Percentiles rank a stretch among this genome's conserved stretches.
Evolutionary conservation across 108 stramenopile genomes (phyloP).

Genomic region (Asterionellopsis glacialis): DNA sequence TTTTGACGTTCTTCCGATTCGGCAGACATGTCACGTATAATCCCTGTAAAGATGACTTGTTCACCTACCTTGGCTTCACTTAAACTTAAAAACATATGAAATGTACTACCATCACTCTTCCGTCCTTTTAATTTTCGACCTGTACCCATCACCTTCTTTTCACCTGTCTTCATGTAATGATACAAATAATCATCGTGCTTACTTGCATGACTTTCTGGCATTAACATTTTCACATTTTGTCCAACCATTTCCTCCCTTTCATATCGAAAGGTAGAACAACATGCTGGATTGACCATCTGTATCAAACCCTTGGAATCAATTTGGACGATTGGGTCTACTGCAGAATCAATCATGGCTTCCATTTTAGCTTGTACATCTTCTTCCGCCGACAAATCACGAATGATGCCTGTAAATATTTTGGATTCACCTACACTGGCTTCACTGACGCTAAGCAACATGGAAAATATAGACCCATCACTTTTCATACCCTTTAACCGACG

Average conservation of each 20-base stretch:
- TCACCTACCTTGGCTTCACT: conserved; percentile 11
- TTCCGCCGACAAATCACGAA: conserved; percentile 1
- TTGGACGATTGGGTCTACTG: conserved; percentile 3
- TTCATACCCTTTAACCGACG: conserved; percentile 18
- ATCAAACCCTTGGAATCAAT: conserved; percentile 3
- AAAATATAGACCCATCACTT: conserved; percentile 31
- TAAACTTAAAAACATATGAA: conserved; percentile 31
- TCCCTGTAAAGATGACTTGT: conserved; percentile 25
- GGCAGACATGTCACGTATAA: conserved; percentile 29
- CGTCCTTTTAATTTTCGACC: conserved; percentile 24
- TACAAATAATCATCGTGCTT: conserved; percentile 27
- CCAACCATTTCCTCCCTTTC: conserved; percentile 5
- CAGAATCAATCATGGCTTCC: conserved; percentile 5
- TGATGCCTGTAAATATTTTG: conserved; percentile 4
- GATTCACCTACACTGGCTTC: conserved; percentile 7
- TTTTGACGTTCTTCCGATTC: neutral
- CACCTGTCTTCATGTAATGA: conserved; percentile 27
- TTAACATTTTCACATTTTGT: conserved; percentile 6
- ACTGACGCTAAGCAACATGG: conserved; percentile 28
- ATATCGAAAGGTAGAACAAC: conserved; percentile 1
- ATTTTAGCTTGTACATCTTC: neutral
- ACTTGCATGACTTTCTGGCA: conserved; percentile 5
- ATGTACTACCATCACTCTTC: conserved; percentile 29
- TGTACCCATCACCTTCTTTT: conserved; percentile 24
- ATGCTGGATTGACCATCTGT: conserved; percentile 6